Evolutionary conservation across 495 filamentous ascomycete species (phyloP), one percentile per base, ranked within the genome.

Genomic region (Rusavskia elegans): DNA sequence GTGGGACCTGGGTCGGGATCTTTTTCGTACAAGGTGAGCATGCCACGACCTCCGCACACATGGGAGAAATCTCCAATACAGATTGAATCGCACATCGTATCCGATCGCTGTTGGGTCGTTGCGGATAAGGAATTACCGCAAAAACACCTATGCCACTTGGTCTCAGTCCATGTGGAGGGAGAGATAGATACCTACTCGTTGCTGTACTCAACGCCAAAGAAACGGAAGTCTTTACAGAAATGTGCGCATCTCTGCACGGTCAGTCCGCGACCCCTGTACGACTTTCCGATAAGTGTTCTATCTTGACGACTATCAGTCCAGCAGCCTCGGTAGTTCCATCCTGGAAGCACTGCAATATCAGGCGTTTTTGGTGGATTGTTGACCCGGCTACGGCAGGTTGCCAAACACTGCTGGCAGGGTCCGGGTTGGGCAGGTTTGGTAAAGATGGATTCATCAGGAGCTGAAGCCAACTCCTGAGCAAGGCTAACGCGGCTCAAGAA

Each of bases 171-270:
- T 6, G 19, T 4, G 6, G 13, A 16, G 14, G 23, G 17, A 17
- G 16, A 35, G 36, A 13, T 17, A 11, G 17, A 36, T 20, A 20
- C 29, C 37, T 17, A 50, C 48, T 50, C 48, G 11, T 16, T n/a
- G 36, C 27, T 50, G 23, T 50, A 50, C n/a, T 50, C 48, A 9
- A 50, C 48, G 36, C 48, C 48, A 23, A 50, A 50, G 23, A 19
- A 50, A 2, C 7, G 25, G 20, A 35, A 50, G 29, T 29, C 48
- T 13, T 8, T 1, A 37, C 48, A 50, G 3, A 11, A 17, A 16
- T 36, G 14, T 6, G 48, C 48, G 20, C 48, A 50, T 13, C 36
- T 7, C n/a, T 39, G 29, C 30, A 25, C 30, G 4, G 27, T 50
- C 27, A 50, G 3, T 1, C 19, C 16, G 16, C 10, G 25, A 17